A percentile compares a stretch with the other conserved stretches of the same genome.
Evolutionary conservation across 129 eudicot species (phyloP).

Genomic region (Ambrosia trifida): DNA sequence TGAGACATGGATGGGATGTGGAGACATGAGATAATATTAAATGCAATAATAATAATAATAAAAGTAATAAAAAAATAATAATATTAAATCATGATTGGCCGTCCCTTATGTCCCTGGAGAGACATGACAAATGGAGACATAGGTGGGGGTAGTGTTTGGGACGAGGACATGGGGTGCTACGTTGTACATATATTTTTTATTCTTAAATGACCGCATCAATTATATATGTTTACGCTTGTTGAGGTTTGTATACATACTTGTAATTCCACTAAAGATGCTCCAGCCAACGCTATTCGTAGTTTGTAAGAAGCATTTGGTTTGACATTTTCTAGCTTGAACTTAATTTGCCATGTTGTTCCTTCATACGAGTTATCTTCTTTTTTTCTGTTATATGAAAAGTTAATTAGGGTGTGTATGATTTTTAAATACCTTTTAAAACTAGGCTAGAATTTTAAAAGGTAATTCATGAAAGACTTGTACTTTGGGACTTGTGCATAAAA

Average conservation of each 20-base stretch:
- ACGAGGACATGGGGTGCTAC: too few species aligned
- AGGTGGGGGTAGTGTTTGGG: too few species aligned
- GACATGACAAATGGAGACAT: too few species aligned
- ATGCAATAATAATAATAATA: too few species aligned
- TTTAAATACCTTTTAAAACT: too few species aligned
- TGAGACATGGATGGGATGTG: too few species aligned
- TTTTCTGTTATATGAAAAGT: slow-evolving; percentile 38
- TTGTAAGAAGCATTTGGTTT: slow-evolving; percentile 45
- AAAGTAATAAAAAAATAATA: too few species aligned
- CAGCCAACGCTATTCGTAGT: slow-evolving; percentile 75
- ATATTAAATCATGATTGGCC: too few species aligned
- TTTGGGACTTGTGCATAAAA: slow-evolving; percentile 86
- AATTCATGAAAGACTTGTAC: slow-evolving; percentile 28
- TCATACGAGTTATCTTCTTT: slow-evolving; percentile 51
- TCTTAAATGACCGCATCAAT: background rate
- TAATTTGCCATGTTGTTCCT: slow-evolving; percentile 92
- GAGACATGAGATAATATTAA: too few species aligned
- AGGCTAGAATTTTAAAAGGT: background rate
- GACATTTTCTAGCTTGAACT: slow-evolving; percentile 56
- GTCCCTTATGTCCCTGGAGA: too few species aligned
- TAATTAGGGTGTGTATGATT: too few species aligned
- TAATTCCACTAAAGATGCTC: slow-evolving; percentile 70
- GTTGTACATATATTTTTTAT: too few species aligned
- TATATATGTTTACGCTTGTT: background rate
- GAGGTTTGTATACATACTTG: slow-evolving; percentile 46